Base-by-base conservation (phyloP, 208 protist genomes). In the Crithidia thermophila region DNA sequence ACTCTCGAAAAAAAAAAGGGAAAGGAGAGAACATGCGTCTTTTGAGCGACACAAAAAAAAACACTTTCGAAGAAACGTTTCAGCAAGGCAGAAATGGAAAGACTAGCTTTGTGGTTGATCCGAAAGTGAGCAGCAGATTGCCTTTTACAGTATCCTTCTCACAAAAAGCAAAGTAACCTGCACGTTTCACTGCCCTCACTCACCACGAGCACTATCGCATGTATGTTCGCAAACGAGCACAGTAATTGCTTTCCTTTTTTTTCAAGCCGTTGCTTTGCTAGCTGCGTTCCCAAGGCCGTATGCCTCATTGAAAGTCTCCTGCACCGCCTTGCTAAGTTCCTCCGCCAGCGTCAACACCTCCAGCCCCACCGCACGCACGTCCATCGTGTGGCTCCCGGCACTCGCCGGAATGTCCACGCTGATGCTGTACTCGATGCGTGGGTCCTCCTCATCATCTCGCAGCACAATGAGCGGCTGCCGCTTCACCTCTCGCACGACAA, bases 381-480 rank as follows among this genome's bases (percentile, higher is more conserved):
- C 84, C 52, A 82, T 81, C 33, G 67, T 53, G 46, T 81, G 79
- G 37, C 77, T 75, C 9, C 70, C 68, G 1, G 81, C 84, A 36
- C 79, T 80, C 7, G 85, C 83, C 0, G 85, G 88, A 25, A 96
- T 77, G 27, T 60, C 58, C 9, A 91, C 85, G 13, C 64, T 80
- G 5, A 96, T 50, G 30, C 70, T 78, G 52, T 90, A 93, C 85
- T 96, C 91, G 31, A 94, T 60, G 0, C 91, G 84, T 18, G 77
- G 64, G 59, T 94, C 91, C 75, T 96, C 88, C 77, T 96, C 91
- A 2, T 93, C 85, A 49, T 96, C 91, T 42, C 72, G 79, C 49
- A 94, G 64, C 14, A 96, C 83, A 78, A 96, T 96, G 23, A 96
- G 81, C 20, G 91, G 91, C 71, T 94, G 87, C 42, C 91, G 91